phyloP scores from a whole-genome alignment of 192 early-diverging fungal species.

The Rhizoclosmatium sp. region DNA sequence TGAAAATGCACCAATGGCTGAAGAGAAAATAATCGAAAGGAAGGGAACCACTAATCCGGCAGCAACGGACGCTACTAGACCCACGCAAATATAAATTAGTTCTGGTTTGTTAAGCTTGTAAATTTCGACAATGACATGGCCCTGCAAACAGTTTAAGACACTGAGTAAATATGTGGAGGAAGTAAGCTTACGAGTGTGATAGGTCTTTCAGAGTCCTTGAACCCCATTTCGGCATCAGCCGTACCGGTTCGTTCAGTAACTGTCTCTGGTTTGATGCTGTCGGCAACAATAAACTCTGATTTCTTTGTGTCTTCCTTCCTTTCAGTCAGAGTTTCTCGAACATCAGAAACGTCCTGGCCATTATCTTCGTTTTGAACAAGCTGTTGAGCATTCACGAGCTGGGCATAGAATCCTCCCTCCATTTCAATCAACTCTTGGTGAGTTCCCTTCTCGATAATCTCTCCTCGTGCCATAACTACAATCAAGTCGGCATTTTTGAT shows the following conservation, averaged over 20 bases:
- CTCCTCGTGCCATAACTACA: constrained; percentile 65
- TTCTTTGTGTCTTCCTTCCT: background rate
- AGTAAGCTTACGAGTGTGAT: background rate
- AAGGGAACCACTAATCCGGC: too few species aligned
- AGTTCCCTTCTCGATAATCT: constrained; percentile 74
- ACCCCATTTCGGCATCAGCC: background rate
- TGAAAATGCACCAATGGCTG: too few species aligned
- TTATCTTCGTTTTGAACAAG: constrained; percentile 42
- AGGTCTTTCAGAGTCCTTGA: background rate
- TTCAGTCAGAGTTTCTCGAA: background rate
- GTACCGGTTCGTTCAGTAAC: too few species aligned
- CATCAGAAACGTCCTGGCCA: background rate
- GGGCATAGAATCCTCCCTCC: constrained; percentile 63
- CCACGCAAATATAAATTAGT: too few species aligned
- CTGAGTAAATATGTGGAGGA: too few species aligned
- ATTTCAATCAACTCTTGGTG: constrained; percentile 76
- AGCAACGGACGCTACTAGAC: too few species aligned
- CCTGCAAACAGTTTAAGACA: too few species aligned
- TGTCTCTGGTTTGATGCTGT: constrained; percentile 20
- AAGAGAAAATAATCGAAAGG: too few species aligned
- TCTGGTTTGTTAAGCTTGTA: too few species aligned
- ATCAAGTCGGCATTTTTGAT: constrained; percentile 87
- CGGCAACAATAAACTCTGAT: constrained; percentile 41
- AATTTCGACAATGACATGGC: too few species aligned
- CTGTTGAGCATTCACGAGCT: constrained; percentile 76